Base-by-base conservation (phyloP, 805 yeast species). In the Lachancea waltii region DNA sequence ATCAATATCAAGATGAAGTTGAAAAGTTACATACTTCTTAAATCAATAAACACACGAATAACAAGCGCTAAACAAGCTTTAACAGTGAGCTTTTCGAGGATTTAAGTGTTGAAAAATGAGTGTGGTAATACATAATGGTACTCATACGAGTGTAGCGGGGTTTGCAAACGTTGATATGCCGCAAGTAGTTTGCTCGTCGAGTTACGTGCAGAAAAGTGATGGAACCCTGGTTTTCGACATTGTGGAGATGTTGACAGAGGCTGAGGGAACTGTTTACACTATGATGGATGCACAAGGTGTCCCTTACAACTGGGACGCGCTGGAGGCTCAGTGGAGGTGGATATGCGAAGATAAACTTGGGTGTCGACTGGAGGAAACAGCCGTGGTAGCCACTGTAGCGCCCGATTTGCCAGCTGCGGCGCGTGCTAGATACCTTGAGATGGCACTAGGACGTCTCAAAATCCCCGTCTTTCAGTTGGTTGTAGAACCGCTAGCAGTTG, bases 381-480 rank as follows among this genome's bases (percentile, higher is more conserved):
- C 95, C 0, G 64, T 86, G 39, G 69, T 72, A 7, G 57, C 77
- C 53, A 68, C 75, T 4, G 48, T 58, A 3, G 62, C 64, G 3
- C 48, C 54, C 5, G 49, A 44, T 16, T 21, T 53, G 28, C 50
- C 55, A 38, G 40, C 40, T 36, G 47, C 50, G 42, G 58, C 72
- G 41, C 72, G 81, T 10, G 81, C 81, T 48, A 70, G 72, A 37
- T 70, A 83, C 9, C 70, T 79, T 32, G 85, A 85, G 50, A 56
- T 82, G 33, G 94, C 85, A 3, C 83, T 89, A 56, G 89, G 82
- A 52, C 74, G 70, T 39, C 67, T 85, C 29, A 65, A 77, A 33
- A 85, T 85, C 8, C 95, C 95, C 0, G 72, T 82, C 7, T 77
- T 89, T 51, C 79, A 86, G 18, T 64, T 87, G 30, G 73, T 84